These are phyloP conservation scores for Tremella fuciformis DNA, from an alignment of 768 basidiomycete genomes.

Conservation along the genomic window DNA sequence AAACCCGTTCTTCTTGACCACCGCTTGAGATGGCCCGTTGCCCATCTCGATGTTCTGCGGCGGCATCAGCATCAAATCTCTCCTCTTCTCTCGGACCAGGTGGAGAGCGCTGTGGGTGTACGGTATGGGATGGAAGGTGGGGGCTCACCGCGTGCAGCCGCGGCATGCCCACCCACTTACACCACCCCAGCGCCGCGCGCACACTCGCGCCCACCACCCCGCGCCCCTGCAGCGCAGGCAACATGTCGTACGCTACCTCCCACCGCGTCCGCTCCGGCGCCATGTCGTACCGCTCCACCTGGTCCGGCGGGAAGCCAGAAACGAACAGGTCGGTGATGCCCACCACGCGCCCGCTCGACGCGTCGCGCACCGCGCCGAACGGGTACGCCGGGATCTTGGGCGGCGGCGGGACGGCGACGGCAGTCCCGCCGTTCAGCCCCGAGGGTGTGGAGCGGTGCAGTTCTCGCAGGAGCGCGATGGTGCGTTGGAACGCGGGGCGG, in stretches of 20 bases:
- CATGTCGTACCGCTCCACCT: neutral
- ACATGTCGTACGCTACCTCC: slow-evolving; percentile 14
- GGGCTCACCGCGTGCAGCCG: slow-evolving; percentile 14
- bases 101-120: neutral
- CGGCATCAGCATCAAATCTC: too few species aligned
- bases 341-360: neutral
- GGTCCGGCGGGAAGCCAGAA: neutral
- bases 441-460: neutral
- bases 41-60: slow-evolving; percentile 5
- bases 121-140: neutral
- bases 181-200: slow-evolving; percentile 11
- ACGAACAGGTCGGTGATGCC: neutral
- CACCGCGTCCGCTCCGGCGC: slow-evolving; percentile 9
- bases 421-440: too few species aligned
- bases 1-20: slow-evolving; percentile 13
- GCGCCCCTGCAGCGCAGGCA: slow-evolving; percentile 9
- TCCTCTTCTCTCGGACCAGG: too few species aligned
- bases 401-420: too few species aligned
- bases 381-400: too few species aligned
- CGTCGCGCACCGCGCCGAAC: too few species aligned
- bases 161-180: slow-evolving; percentile 10
- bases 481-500: neutral
- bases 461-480: neutral
- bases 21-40: slow-evolving; percentile 5
- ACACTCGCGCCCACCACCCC: slow-evolving; percentile 10